Base-by-base conservation (phyloP, 345 rosid genomes). In the Erucastrum elatum region DNA sequence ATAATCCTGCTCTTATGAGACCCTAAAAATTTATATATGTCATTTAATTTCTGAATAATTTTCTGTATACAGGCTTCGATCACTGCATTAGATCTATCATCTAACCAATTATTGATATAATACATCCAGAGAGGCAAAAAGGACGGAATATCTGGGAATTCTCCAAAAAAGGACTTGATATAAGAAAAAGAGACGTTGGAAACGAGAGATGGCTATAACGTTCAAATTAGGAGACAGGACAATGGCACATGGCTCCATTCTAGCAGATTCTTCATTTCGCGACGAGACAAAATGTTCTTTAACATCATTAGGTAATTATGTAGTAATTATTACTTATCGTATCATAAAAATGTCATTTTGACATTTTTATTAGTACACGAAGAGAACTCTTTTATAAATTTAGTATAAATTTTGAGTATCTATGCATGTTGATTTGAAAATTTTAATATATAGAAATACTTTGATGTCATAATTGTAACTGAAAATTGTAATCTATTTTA, bases 131-230 rank as follows among this genome's bases (percentile, higher is more conserved):
- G 30, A 15, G 44, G 4, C 6, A 21, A 72, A 59, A 78, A 72
- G 63, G 30, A 59, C 0, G 12, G 64, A 68, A 79, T 51, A 79
- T 74, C 2, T 79, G 17, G 74, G 75, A 79, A 34, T 7, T 46
- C 7, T 26, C 26, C 12, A 73, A 35, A 59, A 66, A 35, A 9
- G 51, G 39, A 58, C 68, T 78, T 70, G 64, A 51, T n/a, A 25
- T 53, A 27, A 15, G 15, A 62, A 73, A 79, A 74, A 74, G 71
- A 79, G 82, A 79, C 82, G 82, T 74, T 79, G 61, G 70, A 68
- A 62, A 68, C 2, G 17, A 49, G 56, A 53, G 59, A 35, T 35
- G 2, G 37, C 37, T 34, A 25, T 17, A 79, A 79, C 78, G 82
- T 79, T 79, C 75, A 63, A 68, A 79, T 17, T 34, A 13, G 34